Percentiles rank a stretch among this genome's conserved stretches.
These are phyloP conservation scores for Aspergillus aculeatus DNA, from an alignment of 2,329 filamentous ascomycete genomes.

Conservation along the genomic window DNA sequence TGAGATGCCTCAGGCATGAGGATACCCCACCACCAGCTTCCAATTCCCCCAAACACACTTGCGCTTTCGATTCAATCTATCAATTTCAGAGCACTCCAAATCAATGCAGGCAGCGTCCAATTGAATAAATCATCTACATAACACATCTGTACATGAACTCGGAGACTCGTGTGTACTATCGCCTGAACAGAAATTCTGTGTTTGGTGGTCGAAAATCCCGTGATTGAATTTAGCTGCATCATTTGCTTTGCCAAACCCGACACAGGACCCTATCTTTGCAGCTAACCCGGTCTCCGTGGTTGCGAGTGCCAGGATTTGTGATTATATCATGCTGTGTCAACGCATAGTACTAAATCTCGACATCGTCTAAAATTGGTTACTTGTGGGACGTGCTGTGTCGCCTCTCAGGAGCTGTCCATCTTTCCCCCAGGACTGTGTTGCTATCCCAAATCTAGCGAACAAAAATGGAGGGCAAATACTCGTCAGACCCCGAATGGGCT, in stretches of 20 bases:
- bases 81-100: neutral
- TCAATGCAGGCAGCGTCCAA: neutral
- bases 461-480: slow-evolving; percentile 48
- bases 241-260: neutral
- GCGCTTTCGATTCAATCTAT: slow-evolving; percentile 9
- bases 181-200: neutral
- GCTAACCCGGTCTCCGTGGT: neutral
- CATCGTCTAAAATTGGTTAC: neutral
- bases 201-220: neutral
- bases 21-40: slow-evolving; percentile 21
- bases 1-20: slow-evolving; percentile 27
- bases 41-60: neutral
- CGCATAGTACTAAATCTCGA: neutral
- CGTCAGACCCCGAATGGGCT: slow-evolving; percentile 73
- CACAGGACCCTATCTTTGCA: neutral
- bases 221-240: neutral
- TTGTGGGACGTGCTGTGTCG: neutral
- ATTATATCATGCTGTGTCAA: neutral
- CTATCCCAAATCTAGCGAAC: neutral
- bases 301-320: neutral
- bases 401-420: neutral
- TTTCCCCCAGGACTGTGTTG: neutral
- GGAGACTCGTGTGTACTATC: too few species aligned
- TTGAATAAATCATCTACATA: neutral
- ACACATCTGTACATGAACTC: too few species aligned